phyloP scores from a whole-genome alignment of 345 rosid species.

The Angophora floribunda region DNA sequence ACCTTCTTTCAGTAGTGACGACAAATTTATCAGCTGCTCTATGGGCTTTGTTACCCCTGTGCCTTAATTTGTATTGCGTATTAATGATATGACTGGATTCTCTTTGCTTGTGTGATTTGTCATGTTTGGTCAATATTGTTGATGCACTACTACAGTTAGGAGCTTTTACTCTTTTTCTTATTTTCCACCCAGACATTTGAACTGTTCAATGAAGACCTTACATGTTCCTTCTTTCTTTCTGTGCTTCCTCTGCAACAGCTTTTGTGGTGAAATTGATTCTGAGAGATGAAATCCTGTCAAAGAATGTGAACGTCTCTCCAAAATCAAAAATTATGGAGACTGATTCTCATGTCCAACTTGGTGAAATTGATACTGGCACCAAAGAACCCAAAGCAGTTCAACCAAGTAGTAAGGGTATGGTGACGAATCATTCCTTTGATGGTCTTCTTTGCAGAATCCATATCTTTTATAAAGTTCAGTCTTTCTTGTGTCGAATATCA shows the following conservation, averaged over 20 bases:
- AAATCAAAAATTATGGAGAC: slow-evolving; percentile 11
- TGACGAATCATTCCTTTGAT: background rate
- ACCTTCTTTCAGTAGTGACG: background rate
- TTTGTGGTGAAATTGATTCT: slow-evolving; percentile 40
- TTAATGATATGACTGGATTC: background rate
- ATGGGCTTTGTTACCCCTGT: background rate
- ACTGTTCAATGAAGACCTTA: background rate
- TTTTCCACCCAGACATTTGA: background rate
- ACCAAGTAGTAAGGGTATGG: slow-evolving; percentile 13
- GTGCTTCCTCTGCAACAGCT: slow-evolving; percentile 17
- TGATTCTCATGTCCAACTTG: slow-evolving; percentile 1
- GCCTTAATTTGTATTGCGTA: background rate
- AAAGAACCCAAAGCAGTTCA: slow-evolving; percentile 3
- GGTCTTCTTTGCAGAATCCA: background rate
- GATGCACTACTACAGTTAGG: background rate
- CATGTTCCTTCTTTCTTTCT: background rate
- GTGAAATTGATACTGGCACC: background rate
- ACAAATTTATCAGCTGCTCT: background rate
- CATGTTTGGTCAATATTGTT: background rate
- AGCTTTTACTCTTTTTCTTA: background rate
- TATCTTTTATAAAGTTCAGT: background rate
- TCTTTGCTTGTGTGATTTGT: background rate
- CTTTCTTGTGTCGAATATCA: background rate
- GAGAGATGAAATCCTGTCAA: slow-evolving; percentile 28
- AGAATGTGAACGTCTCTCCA: slow-evolving; percentile 27